Conservation (phyloP, 192 early-diverging fungal species). For the Coemansia sp. region DNA sequence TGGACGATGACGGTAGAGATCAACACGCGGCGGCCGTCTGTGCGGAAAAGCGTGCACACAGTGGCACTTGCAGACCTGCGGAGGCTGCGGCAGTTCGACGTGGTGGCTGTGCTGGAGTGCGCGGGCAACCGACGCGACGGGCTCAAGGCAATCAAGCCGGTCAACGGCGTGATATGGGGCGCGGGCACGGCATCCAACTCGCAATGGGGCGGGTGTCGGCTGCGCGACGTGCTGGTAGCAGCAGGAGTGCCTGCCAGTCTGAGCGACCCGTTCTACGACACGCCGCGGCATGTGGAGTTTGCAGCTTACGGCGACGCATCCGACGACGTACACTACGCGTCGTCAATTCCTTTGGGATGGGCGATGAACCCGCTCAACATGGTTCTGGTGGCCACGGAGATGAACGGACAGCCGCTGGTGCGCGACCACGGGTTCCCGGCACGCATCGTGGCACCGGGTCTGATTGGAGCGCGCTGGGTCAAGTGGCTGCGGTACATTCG, state of each 20-base stretch:
- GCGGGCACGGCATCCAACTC: slow-evolving; percentile 78
- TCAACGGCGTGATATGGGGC: slow-evolving; percentile 81
- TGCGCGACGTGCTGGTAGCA: slow-evolving; percentile 70
- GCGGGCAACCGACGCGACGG: slow-evolving; percentile 84
- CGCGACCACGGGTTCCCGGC: slow-evolving; percentile 88
- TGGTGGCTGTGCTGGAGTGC: slow-evolving; percentile 75
- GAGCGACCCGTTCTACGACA: slow-evolving; percentile 48
- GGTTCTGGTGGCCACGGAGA: slow-evolving; percentile 74
- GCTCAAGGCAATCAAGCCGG: slow-evolving; percentile 70
- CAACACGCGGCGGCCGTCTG: slow-evolving; percentile 3
- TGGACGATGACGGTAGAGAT: slow-evolving; percentile 65
- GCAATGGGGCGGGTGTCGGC: slow-evolving; percentile 72
- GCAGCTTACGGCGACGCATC: slow-evolving; percentile 66
- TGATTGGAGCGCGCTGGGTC: slow-evolving; percentile 84
- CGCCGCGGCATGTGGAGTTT: slow-evolving; percentile 61
- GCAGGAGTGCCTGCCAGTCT: slow-evolving; percentile 60
- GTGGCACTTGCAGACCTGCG: slow-evolving; percentile 59
- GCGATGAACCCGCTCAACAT: slow-evolving; percentile 68
- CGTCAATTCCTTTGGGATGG: slow-evolving; percentile 65
- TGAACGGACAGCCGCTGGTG: slow-evolving; percentile 71
- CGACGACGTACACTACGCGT: slow-evolving; percentile 77
- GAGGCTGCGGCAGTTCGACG: slow-evolving; percentile 55
- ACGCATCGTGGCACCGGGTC: slow-evolving; percentile 84
- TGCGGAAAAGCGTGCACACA: slow-evolving; percentile 31
- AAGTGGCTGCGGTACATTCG: slow-evolving; percentile 76